Evolutionary conservation across 2,329 filamentous ascomycete genomes (phyloP).

Genomic region (Ploettnerulaceae sp.): DNA sequence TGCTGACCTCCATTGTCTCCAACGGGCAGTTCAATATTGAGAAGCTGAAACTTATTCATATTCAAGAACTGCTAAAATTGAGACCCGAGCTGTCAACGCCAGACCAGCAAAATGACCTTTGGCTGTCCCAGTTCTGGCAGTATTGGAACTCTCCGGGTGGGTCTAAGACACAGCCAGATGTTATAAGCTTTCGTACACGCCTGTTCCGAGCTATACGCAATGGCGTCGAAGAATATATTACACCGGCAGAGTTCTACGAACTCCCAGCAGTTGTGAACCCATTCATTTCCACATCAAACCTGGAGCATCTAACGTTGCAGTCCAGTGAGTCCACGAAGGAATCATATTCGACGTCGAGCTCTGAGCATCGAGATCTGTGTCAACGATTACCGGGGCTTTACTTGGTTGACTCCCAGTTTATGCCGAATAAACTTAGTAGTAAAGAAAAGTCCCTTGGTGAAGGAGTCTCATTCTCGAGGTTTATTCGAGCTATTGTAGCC

Average conservation of each 20-base stretch:
- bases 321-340: too few relatives aligned
- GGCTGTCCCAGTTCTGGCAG: conserved; percentile 25
- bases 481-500: conserved; percentile 15
- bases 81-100: neutral
- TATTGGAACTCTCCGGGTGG: conserved; percentile 18
- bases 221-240: conserved; percentile 8
- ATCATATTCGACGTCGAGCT: too few relatives aligned
- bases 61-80: conserved; percentile 18
- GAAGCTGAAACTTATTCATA: conserved; percentile 14
- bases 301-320: conserved; percentile 18
- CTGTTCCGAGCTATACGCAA: conserved; percentile 14
- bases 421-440: conserved; percentile 14
- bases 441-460: conserved; percentile 7
- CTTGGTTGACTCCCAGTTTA: too few relatives aligned
- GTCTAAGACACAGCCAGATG: neutral
- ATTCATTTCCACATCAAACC: conserved; percentile 9
- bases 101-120: conserved; percentile 13
- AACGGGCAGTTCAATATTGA: conserved; percentile 26
- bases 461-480: conserved; percentile 14
- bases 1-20: conserved; percentile 1
- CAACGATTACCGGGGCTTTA: too few relatives aligned
- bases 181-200: conserved; percentile 1
- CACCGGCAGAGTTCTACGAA: conserved; percentile 4
- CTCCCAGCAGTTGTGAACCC: conserved; percentile 21
- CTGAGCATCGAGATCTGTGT: too few relatives aligned